Evolutionary conservation across 2,329 filamentous ascomycete genomes (phyloP).

Genomic region (Monosporascus sp.): DNA sequence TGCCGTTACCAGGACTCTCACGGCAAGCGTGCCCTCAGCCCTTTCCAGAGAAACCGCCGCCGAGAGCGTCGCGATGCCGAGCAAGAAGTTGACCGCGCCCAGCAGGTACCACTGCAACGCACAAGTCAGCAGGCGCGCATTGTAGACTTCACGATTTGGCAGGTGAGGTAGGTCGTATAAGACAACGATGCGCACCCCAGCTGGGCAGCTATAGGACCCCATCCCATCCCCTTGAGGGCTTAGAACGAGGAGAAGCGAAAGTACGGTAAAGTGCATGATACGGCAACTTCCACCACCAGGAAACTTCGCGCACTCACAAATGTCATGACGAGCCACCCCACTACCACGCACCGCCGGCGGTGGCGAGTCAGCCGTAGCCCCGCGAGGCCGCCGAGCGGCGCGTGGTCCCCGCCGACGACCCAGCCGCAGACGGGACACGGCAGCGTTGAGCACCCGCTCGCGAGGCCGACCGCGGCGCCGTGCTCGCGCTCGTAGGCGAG

Average conservation of each 20-base stretch:
- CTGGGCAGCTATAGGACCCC: too few relatives aligned
- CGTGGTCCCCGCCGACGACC: too few relatives aligned
- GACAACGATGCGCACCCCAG: too few relatives aligned
- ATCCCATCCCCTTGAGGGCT: not conserved
- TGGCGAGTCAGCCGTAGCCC: too few relatives aligned
- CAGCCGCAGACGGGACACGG: too few relatives aligned
- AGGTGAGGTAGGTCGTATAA: too few relatives aligned
- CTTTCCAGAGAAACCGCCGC: not conserved
- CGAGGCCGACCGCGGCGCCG: too few relatives aligned
- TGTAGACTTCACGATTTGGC: too few relatives aligned
- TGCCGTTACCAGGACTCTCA: not conserved
- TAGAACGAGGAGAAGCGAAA: not conserved
- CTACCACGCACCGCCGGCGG: too few relatives aligned
- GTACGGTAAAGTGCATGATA: too few relatives aligned
- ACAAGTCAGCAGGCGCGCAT: not conserved
- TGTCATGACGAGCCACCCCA: not conserved
- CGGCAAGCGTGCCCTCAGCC: not conserved
- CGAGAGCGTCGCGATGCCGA: not conserved
- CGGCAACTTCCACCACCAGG: not conserved
- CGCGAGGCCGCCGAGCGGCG: too few relatives aligned
- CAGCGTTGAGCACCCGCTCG: too few relatives aligned
- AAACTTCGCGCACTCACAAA: not conserved
- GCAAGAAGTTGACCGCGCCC: not conserved
- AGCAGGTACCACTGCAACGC: not conserved
- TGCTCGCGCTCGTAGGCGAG: not conserved